Evolutionary conservation across 345 rosid species (phyloP).

Genomic region (Eucalyptus paniculata): DNA sequence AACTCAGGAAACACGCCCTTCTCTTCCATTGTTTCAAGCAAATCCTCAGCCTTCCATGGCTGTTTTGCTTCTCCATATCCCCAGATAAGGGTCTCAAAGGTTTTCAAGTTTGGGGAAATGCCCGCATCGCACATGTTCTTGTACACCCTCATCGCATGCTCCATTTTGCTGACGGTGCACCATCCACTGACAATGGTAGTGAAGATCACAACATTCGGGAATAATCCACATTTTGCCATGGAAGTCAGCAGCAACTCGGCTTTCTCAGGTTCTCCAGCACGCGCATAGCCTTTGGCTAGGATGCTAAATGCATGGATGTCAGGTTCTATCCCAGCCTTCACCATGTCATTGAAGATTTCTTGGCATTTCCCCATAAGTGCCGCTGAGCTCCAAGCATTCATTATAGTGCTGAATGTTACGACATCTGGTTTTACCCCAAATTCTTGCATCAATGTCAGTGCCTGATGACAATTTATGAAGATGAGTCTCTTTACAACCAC

Average conservation of each 20-base stretch:
- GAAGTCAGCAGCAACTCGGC: constrained; percentile 55
- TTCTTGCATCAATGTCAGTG: constrained; percentile 60
- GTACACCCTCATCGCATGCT: constrained; percentile 39
- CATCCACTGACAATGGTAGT: constrained; percentile 81
- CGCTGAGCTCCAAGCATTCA: constrained; percentile 86
- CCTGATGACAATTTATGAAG: constrained; percentile 13
- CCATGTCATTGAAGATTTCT: constrained; percentile 75
- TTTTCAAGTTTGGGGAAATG: constrained; percentile 54
- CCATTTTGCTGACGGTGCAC: constrained; percentile 75
- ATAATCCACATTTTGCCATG: constrained; percentile 40
- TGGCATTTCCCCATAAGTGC: constrained; percentile 80
- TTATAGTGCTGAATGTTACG: constrained; percentile 79
- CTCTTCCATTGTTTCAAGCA: constrained; percentile 53
- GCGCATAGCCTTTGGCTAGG: constrained; percentile 77
- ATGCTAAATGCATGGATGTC: constrained; percentile 68
- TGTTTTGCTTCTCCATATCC: constrained; percentile 79
- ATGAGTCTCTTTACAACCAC: background rate
- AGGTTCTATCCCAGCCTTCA: constrained; percentile 61
- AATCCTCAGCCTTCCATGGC: constrained; percentile 79
- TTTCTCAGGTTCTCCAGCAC: constrained; percentile 58
- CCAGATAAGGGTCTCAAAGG: constrained; percentile 86
- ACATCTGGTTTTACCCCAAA: constrained; percentile 72
- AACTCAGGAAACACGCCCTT: constrained; percentile 33
- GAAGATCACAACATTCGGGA: constrained; percentile 75
- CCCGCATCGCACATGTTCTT: constrained; percentile 49